phyloP scores from a whole-genome alignment of 2,329 filamentous ascomycete genomes.

The Colletotrichum echinochloae region DNA sequence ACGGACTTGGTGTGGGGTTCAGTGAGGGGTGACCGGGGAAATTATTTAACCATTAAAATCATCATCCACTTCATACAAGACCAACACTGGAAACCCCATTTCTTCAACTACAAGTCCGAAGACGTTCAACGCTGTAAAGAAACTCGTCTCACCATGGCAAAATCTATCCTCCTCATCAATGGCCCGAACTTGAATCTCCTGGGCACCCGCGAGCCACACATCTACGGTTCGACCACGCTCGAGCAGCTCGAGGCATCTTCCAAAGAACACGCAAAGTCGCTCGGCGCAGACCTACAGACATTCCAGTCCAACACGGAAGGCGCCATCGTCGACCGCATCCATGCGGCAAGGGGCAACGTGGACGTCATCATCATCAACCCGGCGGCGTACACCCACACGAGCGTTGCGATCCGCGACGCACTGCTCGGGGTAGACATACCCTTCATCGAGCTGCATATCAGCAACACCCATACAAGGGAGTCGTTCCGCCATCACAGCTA shows the following conservation, averaged over 20 bases:
- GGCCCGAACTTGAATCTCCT: slow-evolving; percentile 86
- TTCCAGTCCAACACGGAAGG: slow-evolving; percentile 83
- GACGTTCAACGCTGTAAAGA: background rate
- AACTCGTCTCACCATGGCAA: slow-evolving; percentile 49
- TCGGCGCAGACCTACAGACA: slow-evolving; percentile 62
- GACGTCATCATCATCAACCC: slow-evolving; percentile 82
- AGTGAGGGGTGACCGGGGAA: slow-evolving; percentile 3
- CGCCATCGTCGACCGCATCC: slow-evolving; percentile 78
- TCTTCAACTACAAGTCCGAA: background rate
- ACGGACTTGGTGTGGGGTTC: slow-evolving; percentile 1
- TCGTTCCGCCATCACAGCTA: slow-evolving; percentile 73
- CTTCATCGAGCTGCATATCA: slow-evolving; percentile 83
- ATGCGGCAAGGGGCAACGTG: slow-evolving; percentile 68
- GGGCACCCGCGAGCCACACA: slow-evolving; percentile 77
- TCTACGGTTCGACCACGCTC: slow-evolving; percentile 80
- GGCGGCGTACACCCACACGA: slow-evolving; percentile 81
- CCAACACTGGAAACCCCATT: background rate
- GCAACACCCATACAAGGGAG: slow-evolving; percentile 80
- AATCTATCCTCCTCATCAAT: slow-evolving; percentile 77
- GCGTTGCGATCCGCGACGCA: slow-evolving; percentile 80
- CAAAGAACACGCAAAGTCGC: slow-evolving; percentile 60
- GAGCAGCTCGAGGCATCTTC: slow-evolving; percentile 67
- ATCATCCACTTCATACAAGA: background rate
- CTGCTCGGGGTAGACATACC: slow-evolving; percentile 76
- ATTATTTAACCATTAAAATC: slow-evolving; percentile 7